A percentile compares a stretch with the other conserved stretches of the same genome.
phyloP scores from a whole-genome alignment of 2,329 filamentous ascomycete genomes.

The Colletotrichum lindemuthianum region DNA sequence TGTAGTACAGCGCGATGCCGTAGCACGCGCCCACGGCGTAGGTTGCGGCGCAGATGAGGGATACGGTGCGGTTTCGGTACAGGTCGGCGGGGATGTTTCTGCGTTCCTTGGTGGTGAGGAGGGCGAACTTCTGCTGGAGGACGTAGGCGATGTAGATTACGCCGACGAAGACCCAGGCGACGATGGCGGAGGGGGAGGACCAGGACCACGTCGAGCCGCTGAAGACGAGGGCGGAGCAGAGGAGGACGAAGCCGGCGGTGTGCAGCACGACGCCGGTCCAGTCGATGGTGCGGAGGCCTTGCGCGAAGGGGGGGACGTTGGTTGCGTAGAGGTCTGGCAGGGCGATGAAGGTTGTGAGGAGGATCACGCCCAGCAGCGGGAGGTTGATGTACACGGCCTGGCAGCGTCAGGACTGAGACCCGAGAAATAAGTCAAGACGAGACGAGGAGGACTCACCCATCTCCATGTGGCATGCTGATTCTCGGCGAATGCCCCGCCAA shows the following conservation, averaged over 20 bases:
- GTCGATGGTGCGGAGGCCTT: constrained; percentile 43
- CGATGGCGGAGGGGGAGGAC: constrained; percentile 55
- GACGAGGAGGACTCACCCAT: constrained; percentile 41
- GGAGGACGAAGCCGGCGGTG: constrained; percentile 46
- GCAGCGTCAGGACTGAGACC: not conserved
- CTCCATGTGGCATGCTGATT: constrained; percentile 52
- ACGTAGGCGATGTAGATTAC: constrained; percentile 54
- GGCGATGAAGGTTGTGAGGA: constrained; percentile 55
- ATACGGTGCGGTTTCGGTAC: constrained; percentile 47
- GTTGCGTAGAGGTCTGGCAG: constrained; percentile 48
- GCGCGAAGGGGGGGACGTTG: constrained; percentile 31
- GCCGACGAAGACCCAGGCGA: constrained; percentile 57
- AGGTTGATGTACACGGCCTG: constrained; percentile 64
- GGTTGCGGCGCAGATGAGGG: constrained; percentile 55
- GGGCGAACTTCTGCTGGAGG: constrained; percentile 56
- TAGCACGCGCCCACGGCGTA: constrained; percentile 47
- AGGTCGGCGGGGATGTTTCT: constrained; percentile 58
- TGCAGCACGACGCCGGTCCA: constrained; percentile 45
- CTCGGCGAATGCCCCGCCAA: constrained; percentile 46
- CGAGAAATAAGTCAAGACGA: not conserved
- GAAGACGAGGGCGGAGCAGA: constrained; percentile 60
- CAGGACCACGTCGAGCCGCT: constrained; percentile 61
- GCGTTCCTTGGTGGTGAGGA: constrained; percentile 54
- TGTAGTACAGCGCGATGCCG: constrained; percentile 60
- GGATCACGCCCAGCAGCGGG: constrained; percentile 49